phyloP scores from a whole-genome alignment of 805 yeast genomes.

The Lipomyces yamadae region DNA sequence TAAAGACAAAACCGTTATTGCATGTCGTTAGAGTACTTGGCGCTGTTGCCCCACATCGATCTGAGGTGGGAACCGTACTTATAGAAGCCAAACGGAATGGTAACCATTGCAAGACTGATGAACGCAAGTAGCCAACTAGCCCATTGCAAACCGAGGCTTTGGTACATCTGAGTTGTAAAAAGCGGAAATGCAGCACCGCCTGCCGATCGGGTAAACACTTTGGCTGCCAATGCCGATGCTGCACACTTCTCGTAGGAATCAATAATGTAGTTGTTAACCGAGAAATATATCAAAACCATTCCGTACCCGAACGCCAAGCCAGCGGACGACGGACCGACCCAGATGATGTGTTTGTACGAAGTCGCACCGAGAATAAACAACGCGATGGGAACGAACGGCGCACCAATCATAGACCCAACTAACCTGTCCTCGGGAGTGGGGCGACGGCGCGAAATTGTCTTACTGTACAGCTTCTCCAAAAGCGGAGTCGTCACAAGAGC shows the following conservation, averaged over 20 bases:
- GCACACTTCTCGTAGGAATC: conserved; percentile 76
- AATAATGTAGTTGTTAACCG: conserved; percentile 74
- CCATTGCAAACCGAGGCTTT: conserved; percentile 56
- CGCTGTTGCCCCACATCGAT: conserved; percentile 38
- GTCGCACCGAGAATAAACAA: conserved; percentile 68
- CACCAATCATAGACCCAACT: conserved; percentile 56
- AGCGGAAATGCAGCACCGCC: conserved; percentile 66
- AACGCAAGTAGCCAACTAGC: conserved; percentile 61
- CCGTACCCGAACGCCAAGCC: conserved; percentile 61
- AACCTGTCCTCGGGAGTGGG: conserved; percentile 64
- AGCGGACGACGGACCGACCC: conserved; percentile 62
- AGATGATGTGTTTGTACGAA: conserved; percentile 52
- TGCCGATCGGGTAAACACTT: conserved; percentile 62
- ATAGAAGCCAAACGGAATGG: conserved; percentile 58
- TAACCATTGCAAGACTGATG: conserved; percentile 55
- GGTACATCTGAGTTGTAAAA: conserved; percentile 61
- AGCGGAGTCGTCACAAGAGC: conserved; percentile 78
- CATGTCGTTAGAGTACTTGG: conserved; percentile 23
- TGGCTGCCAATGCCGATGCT: conserved; percentile 70
- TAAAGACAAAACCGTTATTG: neutral
- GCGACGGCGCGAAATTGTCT: conserved; percentile 44
- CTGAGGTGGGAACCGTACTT: conserved; percentile 52
- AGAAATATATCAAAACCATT: conserved; percentile 61
- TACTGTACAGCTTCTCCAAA: conserved; percentile 66
- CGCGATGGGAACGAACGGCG: conserved; percentile 55